Conservation (phyloP, 768 basidiomycete species). For the Tricholoma saponaceum region DNA sequence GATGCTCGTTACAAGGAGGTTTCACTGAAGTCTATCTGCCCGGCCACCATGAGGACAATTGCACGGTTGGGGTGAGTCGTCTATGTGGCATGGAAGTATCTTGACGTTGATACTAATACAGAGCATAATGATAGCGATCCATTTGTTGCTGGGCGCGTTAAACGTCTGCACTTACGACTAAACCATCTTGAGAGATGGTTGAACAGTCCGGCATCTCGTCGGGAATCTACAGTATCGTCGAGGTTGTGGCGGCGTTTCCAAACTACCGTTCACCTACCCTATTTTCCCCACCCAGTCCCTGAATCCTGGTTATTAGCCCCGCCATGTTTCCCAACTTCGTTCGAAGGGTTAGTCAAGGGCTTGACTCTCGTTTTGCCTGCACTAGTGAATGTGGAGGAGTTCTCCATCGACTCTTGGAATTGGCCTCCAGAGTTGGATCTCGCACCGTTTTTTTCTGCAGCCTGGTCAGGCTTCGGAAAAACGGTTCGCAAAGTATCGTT, state of each 20-base stretch:
- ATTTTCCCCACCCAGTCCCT: slow-evolving; percentile 10
- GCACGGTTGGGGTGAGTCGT: slow-evolving; percentile 18
- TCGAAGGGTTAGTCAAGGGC: slow-evolving; percentile 23
- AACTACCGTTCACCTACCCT: slow-evolving; percentile 10
- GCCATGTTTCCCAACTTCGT: slow-evolving; percentile 11
- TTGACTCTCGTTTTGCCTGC: slow-evolving; percentile 27
- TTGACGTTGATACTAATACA: not conserved
- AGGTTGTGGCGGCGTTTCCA: slow-evolving; percentile 1
- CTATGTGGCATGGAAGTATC: not conserved
- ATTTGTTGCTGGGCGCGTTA: slow-evolving; percentile 14
- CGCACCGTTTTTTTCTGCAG: slow-evolving; percentile 27
- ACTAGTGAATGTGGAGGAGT: slow-evolving; percentile 27
- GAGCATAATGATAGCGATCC: slow-evolving; percentile 16
- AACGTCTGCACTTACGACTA: slow-evolving; percentile 11
- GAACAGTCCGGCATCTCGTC: not conserved
- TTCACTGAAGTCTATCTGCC: slow-evolving; percentile 19
- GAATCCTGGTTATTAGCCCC: slow-evolving; percentile 4
- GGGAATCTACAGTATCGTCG: not conserved
- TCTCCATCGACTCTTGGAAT: slow-evolving; percentile 40
- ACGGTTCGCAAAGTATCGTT: slow-evolving; percentile 31
- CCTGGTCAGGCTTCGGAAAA: slow-evolving; percentile 37
- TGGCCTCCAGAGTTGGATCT: slow-evolving; percentile 26
- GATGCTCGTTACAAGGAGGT: slow-evolving; percentile 23
- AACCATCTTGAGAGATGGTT: slow-evolving; percentile 5
- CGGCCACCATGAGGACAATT: slow-evolving; percentile 11